Percentiles rank a stretch among this genome's conserved stretches.
phyloP scores from a whole-genome alignment of 805 yeast species.

The Candida saitoana region DNA sequence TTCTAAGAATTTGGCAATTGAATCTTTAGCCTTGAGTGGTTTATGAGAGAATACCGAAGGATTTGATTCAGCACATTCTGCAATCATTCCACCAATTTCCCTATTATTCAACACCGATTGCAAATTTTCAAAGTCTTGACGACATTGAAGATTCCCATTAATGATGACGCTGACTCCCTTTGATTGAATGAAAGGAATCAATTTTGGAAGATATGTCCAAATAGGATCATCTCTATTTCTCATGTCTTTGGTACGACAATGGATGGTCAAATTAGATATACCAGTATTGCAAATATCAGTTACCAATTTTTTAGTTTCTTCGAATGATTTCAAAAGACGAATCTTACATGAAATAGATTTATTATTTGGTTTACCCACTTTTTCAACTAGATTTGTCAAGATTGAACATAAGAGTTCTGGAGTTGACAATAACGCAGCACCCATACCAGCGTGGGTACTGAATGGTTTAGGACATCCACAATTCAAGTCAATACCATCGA shows the following conservation, averaged over 20 bases:
- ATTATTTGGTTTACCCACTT: conserved; percentile 72
- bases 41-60: conserved; percentile 64
- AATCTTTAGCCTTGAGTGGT: conserved; percentile 50
- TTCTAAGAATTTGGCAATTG: conserved; percentile 52
- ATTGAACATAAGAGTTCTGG: conserved; percentile 78
- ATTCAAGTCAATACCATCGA: conserved; percentile 88
- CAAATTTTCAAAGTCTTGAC: conserved; percentile 50
- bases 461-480: conserved; percentile 98
- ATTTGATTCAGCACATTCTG: conserved; percentile 83
- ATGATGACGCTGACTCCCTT: conserved; percentile 69
- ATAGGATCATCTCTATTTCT: conserved; percentile 80
- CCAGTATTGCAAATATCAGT: conserved; percentile 60
- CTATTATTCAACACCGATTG: conserved; percentile 51
- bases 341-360: conserved; percentile 92
- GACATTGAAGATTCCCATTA: conserved; percentile 69
- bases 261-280: conserved; percentile 78
- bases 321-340: conserved; percentile 63
- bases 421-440: conserved; percentile 81
- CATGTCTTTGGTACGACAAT: conserved; percentile 88
- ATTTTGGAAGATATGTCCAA: conserved; percentile 60
- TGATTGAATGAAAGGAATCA: conserved; percentile 57
- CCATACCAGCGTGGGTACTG: conserved; percentile 94
- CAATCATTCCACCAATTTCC: conserved; percentile 86
- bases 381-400: conserved; percentile 59
- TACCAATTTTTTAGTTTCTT: conserved; percentile 54